Base-by-base conservation (phyloP, 2,329 filamentous ascomycete species). In the Curvularia verruculosa region DNA sequence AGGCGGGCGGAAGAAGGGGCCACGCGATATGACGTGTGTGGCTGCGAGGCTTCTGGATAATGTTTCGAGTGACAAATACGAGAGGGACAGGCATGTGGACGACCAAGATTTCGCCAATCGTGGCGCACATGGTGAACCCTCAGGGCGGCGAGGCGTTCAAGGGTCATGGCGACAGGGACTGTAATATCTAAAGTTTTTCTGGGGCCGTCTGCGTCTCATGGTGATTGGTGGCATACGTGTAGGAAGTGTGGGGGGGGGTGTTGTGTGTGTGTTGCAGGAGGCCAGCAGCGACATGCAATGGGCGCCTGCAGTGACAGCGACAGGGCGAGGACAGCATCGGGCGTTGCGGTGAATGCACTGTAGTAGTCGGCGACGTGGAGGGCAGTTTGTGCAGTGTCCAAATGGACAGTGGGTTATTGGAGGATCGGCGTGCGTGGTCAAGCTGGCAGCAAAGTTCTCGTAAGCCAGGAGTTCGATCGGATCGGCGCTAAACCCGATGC, bases 401-500 rank as follows among this genome's bases (percentile, higher is more conserved):
- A 28, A 21, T 29, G n/a, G 26, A 29, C 24, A 18, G 41, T 18
- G 26, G 36, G 47, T 23, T 56, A 56, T 48, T 48, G 37, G 31
- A 34, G 15, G 43, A 58, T 55, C 51, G 24, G 36, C 49, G 24
- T 49, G 41, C 45, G 39, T n/a, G n/a, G n/a, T n/a, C 45, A 36
- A 52, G 19, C 31, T 41, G 48, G 9, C 28, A 40, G 34, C 49
- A 46, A 47, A 52, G 44, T 49, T 45, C 26, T 41, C 41, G 37
- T 19, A 41, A 47, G 24, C 47, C 47, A 51, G 43, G 31, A 3
- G 44, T 52, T 50, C 29, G 51, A 59, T 58, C 31, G 52, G 54
- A 64, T 62, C 59, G 59, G 29, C 7, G 52, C 61, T 62, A 64
- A 21, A 10, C 59, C 54, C 24, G 46, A 59, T 58, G 15, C 15